Percentiles rank a stretch among this genome's conserved stretches.
These are phyloP conservation scores for Capsella rubella DNA, from an alignment of 441 rosid genomes.

Conservation along the genomic window DNA sequence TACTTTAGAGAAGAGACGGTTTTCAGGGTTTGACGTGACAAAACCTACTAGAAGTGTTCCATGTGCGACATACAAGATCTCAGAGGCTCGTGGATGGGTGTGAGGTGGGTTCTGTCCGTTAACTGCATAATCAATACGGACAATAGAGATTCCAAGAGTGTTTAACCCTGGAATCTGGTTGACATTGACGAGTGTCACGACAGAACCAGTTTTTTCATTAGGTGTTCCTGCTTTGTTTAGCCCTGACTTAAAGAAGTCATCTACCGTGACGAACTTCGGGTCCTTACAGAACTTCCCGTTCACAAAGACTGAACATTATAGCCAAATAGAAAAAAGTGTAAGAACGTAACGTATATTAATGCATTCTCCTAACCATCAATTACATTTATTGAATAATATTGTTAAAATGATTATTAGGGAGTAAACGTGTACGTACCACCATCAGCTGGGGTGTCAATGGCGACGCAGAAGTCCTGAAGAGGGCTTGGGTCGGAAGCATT, in stretches of 20 bases:
- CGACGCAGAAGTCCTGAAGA: conserved; percentile 56
- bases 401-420: too few species aligned
- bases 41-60: conserved; percentile 55
- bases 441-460: conserved; percentile 4
- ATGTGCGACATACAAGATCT: conserved; percentile 42
- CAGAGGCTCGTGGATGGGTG: conserved; percentile 54
- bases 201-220: conserved; percentile 39
- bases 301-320: conserved; percentile 40
- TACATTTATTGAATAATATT: neutral
- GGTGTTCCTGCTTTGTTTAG: conserved; percentile 31
- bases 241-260: conserved; percentile 46
- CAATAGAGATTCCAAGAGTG: conserved; percentile 56
- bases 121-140: conserved; percentile 45
- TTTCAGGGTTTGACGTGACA: conserved; percentile 44
- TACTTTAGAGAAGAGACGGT: conserved; percentile 42
- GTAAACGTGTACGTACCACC: conserved; percentile 15
- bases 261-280: conserved; percentile 38
- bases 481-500: conserved; percentile 49
- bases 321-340: neutral
- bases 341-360: neutral
- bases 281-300: conserved; percentile 56
- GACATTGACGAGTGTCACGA: conserved; percentile 37
- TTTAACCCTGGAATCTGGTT: conserved; percentile 49
- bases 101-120: conserved; percentile 55
- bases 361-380: neutral